Evolutionary conservation across 2,329 filamentous ascomycete genomes (phyloP), one percentile per base, ranked within the genome.

Genomic region (Trichoderma pleuroti): DNA sequence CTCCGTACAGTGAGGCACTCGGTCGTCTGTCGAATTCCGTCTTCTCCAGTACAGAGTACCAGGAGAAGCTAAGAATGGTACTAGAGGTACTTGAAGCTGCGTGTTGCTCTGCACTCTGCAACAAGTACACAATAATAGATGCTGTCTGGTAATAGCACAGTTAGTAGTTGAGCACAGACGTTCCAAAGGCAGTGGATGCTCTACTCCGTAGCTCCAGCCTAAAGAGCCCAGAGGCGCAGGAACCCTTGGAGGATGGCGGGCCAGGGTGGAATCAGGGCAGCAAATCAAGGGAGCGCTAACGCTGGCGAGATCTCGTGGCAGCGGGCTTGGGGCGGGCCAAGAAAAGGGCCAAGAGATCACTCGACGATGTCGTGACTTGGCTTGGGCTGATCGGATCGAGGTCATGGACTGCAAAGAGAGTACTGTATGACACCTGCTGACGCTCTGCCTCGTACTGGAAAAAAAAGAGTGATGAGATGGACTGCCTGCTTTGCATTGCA

Each of bases 181-280:
- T 7, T 42, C 36, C n/a, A n/a, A 42, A 9, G 39, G 18, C 39
- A 42, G 39, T 52, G 46, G 46, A 24, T 52, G 46, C 46, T 52
- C 46, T 52, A n/a, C n/a, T n/a, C n/a, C n/a, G n/a, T n/a, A 52
- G 46, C 46, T 14, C 52, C 54, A n/a, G 26, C 14, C 16, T n/a
- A 39, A 32, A 68, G 11, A 36, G 56, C 21, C 59, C 59, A 61
- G 39, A 61, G 65, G 65, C 65, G 56, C 65, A 68, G 65, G 39
- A 68, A 60, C 65, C 54, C 65, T 30, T 46, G 65, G 36, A 61
- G 56, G 26, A 52, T 28, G 39, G 59, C 59, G 59, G 59, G 18
- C 26, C 49, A 28, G 26, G 18, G n/a, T 30, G 46, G 26, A 30
- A 34, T 60, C 36, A 46, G 54, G 34, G 54, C 65, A 60, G 65